These are phyloP conservation scores for Candida pseudoviswanathii DNA, from an alignment of 1,139 yeast genomes.

Conservation along the genomic window DNA sequence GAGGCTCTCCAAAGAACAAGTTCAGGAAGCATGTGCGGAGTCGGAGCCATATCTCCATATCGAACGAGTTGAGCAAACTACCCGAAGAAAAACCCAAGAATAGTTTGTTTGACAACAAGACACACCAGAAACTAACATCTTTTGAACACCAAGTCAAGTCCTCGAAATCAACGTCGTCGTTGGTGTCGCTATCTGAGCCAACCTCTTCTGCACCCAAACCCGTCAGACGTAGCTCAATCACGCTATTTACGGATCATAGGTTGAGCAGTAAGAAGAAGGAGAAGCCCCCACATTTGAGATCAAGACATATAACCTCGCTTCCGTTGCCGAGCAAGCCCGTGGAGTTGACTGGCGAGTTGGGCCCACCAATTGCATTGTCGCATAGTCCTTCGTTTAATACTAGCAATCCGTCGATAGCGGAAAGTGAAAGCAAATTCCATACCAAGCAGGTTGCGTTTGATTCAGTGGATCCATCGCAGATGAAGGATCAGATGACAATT, in stretches of 20 bases:
- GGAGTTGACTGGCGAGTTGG: slow-evolving; percentile 9
- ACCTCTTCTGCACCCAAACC: neutral
- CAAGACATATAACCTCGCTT: slow-evolving; percentile 4
- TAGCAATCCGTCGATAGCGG: slow-evolving; percentile 17
- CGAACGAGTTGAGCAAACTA: slow-evolving; percentile 5
- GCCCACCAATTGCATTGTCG: slow-evolving; percentile 17
- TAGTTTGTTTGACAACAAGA: slow-evolving; percentile 5
- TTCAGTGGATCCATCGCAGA: slow-evolving; percentile 6
- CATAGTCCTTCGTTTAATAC: slow-evolving; percentile 6
- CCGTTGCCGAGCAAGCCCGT: slow-evolving; percentile 1
- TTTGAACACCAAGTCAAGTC: slow-evolving; percentile 4
- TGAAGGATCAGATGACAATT: neutral
- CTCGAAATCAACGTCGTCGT: neutral
- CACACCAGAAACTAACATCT: neutral
- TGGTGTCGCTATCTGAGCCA: slow-evolving; percentile 1
- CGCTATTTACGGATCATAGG: neutral
- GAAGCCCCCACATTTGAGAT: slow-evolving; percentile 2
- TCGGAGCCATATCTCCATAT: slow-evolving; percentile 8
- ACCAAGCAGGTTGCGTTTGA: slow-evolving; percentile 23
- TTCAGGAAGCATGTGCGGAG: slow-evolving; percentile 11
- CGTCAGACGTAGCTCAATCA: neutral
- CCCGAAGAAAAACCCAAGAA: slow-evolving; percentile 7
- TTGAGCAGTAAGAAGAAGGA: neutral
- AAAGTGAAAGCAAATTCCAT: slow-evolving; percentile 19
- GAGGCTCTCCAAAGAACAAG: slow-evolving; percentile 9